Evolutionary conservation across 148 eudicot genomes (phyloP), one percentile per base, ranked within the genome.

Genomic region (Cornus suecica): DNA sequence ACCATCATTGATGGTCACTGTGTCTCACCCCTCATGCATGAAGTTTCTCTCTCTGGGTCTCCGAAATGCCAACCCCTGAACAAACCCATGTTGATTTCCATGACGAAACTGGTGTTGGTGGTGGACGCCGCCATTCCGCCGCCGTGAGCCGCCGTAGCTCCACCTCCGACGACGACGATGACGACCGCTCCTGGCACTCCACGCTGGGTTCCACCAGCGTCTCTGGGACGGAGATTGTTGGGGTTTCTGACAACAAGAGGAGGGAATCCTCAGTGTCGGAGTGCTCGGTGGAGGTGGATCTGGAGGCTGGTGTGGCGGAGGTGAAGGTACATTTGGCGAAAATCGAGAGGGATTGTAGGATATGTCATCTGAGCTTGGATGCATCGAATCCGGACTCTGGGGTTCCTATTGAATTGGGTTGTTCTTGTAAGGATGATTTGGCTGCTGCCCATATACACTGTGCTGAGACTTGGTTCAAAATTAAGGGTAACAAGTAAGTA

Each of bases 401-500:
- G 70, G 26, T 84, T 15, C 84, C 92, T 2, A 91, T 93, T 82
- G 98, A 93, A 52, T 76, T 91, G 75, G 98, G 98, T 24, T 93
- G 98, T 75, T 88, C 89, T 74, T 93, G 98, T 84, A 93, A 93
- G 56, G 86, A 83, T 45, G 98, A 93, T 88, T 91, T 93, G 76
- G 96, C 92, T 77, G 91, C 89, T 85, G 93, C 98, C 25, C 98
- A 93, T 71, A 86, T 80, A 77, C 89, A 89, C 9, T 93, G 98
- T 88, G 98, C 98, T 73, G 93, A 93, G 82, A 85, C 90, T 74
- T 93, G 98, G 98, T 93, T 93, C 87, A 93, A 93, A 76, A 91
- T 93, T 80, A 91, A 88, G 78, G 98, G 98, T 23, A 93, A 93
- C 83, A 93, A 87, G 97, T 91, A 82, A 76, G 93, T 88, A 0